phyloP scores from a whole-genome alignment of 2,329 filamentous ascomycete species.

The Aureobasidium lini region DNA sequence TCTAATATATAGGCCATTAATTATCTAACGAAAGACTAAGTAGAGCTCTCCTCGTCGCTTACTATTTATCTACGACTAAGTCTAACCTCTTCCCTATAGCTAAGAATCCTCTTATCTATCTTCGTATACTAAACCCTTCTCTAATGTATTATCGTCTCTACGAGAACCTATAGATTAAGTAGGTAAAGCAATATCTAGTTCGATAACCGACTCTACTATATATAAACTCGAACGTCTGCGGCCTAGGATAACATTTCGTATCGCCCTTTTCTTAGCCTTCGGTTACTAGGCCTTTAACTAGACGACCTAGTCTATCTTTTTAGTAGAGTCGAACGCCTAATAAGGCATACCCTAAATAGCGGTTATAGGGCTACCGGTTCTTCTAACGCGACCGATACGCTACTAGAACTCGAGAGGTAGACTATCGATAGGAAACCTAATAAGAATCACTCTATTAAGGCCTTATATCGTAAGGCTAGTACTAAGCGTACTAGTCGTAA shows the following conservation, averaged over 20 bases:
- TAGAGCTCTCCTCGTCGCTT: background rate
- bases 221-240: too few species aligned
- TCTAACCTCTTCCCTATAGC: background rate
- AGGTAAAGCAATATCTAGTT: background rate
- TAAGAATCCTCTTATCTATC: background rate
- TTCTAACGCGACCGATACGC: background rate
- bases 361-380: background rate
- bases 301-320: background rate
- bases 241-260: too few species aligned
- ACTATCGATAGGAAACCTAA: background rate
- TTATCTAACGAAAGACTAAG: background rate
- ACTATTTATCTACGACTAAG: background rate
- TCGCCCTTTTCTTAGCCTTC: background rate
- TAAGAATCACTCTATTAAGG: background rate
- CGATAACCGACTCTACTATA: background rate
- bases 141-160: background rate
- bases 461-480: background rate
- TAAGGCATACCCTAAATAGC: background rate
- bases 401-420: background rate
- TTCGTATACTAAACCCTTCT: background rate
- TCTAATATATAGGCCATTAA: background rate
- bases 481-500: background rate
- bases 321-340: background rate
- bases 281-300: background rate
- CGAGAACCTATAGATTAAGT: background rate